A percentile compares a stretch with the other conserved stretches of the same genome.
These are phyloP conservation scores for Phyllosticta citribraziliensis DNA, from an alignment of 2,329 filamentous ascomycete genomes.

Conservation along the genomic window DNA sequence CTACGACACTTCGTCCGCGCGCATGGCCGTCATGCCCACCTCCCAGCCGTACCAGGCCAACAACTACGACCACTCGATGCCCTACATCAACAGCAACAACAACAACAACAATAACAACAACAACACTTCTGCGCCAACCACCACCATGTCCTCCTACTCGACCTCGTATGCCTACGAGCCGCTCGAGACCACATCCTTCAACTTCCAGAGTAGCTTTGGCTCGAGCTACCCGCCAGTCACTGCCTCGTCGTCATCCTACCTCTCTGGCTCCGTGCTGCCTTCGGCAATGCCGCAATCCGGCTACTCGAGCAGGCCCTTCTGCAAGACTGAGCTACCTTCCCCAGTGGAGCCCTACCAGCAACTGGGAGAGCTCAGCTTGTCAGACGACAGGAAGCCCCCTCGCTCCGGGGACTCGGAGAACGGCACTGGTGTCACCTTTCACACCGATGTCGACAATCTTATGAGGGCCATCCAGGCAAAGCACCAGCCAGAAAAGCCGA, in stretches of 20 bases:
- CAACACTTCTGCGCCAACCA: conserved; percentile 6
- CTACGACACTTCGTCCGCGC: conserved; percentile 2
- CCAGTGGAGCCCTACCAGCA: conserved; percentile 32
- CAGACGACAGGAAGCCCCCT: conserved; percentile 13
- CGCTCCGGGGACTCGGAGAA: conserved; percentile 33
- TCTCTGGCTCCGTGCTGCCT: not conserved
- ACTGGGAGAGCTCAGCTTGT: conserved; percentile 21
- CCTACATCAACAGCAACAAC: not conserved
- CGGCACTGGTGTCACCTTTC: conserved; percentile 49
- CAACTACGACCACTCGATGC: conserved; percentile 4
- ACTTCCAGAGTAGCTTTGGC: conserved; percentile 4
- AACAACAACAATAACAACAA: too few species aligned
- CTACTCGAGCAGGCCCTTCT: conserved; percentile 20
- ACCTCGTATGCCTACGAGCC: conserved; percentile 9
- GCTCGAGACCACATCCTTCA: conserved; percentile 3
- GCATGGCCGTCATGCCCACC: conserved; percentile 6
- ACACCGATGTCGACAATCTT: conserved; percentile 75
- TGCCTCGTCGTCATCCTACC: not conserved
- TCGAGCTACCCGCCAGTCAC: not conserved
- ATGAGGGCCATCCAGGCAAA: conserved; percentile 82
- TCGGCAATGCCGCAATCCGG: not conserved
- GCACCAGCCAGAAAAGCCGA: conserved; percentile 28
- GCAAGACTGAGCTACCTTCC: conserved; percentile 33
- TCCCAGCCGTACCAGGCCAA: conserved; percentile 5
- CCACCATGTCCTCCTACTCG: conserved; percentile 7